Evolutionary conservation across 441 rosid genomes (phyloP).

Genomic region (Adansonia grandidieri): DNA sequence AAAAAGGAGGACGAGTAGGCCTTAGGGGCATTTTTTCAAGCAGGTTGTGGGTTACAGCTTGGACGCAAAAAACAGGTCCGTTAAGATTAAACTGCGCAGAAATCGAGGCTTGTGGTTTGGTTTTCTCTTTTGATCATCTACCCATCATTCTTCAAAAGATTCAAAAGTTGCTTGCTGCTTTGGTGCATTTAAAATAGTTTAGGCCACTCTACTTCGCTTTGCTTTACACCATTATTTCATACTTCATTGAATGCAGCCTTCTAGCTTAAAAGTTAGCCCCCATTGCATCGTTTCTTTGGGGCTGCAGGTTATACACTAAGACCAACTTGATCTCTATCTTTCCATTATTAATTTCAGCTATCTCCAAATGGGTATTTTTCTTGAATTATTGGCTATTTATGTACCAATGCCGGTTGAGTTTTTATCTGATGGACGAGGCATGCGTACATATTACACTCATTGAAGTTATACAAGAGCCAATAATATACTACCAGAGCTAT

Average conservation of each 20-base stretch:
- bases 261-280: slow-evolving; percentile 7
- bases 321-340: slow-evolving; percentile 19
- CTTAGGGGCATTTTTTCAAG: neutral
- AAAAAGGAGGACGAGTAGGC: neutral
- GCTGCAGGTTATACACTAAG: neutral
- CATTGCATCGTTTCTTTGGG: neutral
- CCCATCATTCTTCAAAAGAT: slow-evolving; percentile 52
- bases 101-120: slow-evolving; percentile 21
- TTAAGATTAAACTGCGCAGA: slow-evolving; percentile 32
- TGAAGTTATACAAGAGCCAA: neutral
- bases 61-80: neutral
- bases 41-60: slow-evolving; percentile 38
- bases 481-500: too few species aligned
- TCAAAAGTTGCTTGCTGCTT: slow-evolving; percentile 38
- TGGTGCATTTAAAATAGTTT: slow-evolving; percentile 17
- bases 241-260: slow-evolving; percentile 34
- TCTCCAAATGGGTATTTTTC: slow-evolving; percentile 7
- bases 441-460: neutral
- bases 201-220: slow-evolving; percentile 24
- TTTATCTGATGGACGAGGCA: neutral
- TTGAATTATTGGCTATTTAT: neutral
- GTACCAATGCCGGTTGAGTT: neutral
- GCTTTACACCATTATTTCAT: slow-evolving; percentile 26
- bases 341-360: neutral
- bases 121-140: slow-evolving; percentile 36